These are phyloP conservation scores for Saccharomyces pastorianus DNA, from an alignment of 1,139 yeast species.

Conservation along the genomic window DNA sequence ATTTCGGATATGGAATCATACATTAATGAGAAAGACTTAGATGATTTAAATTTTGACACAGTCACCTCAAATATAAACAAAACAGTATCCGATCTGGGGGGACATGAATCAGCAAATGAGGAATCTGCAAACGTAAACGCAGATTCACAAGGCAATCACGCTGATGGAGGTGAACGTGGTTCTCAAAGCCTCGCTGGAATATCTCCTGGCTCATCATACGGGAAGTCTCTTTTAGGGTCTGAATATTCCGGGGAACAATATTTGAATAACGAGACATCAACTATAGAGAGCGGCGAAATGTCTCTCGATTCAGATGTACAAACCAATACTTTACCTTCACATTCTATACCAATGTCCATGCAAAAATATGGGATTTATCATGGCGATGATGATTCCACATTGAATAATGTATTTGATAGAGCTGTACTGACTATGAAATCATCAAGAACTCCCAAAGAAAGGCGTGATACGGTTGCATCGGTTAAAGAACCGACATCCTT, in stretches of 20 bases:
- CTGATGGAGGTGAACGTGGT: slow-evolving; percentile 19
- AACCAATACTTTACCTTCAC: slow-evolving; percentile 16
- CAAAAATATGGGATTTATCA: slow-evolving; percentile 23
- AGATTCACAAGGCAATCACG: slow-evolving; percentile 6
- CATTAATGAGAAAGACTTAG: slow-evolving; percentile 27
- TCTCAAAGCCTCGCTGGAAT: slow-evolving; percentile 16
- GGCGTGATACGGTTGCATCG: background rate
- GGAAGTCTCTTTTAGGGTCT: slow-evolving; percentile 34
- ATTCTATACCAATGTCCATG: slow-evolving; percentile 22
- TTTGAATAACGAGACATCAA: slow-evolving; percentile 18
- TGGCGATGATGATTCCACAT: slow-evolving; percentile 24
- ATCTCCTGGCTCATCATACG: slow-evolving; percentile 30
- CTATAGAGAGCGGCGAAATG: slow-evolving; percentile 12
- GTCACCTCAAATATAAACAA: slow-evolving; percentile 7
- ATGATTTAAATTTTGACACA: slow-evolving; percentile 19
- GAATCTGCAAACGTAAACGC: slow-evolving; percentile 2
- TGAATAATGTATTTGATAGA: slow-evolving; percentile 20
- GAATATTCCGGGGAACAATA: slow-evolving; percentile 33
- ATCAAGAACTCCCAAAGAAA: slow-evolving; percentile 1
- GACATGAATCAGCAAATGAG: slow-evolving; percentile 3
- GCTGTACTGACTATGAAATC: slow-evolving; percentile 17
- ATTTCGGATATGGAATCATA: slow-evolving; percentile 29
- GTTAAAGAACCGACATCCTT: slow-evolving; percentile 1
- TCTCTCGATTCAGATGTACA: slow-evolving; percentile 17
- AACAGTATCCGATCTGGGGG: slow-evolving; percentile 5